Conservation (phyloP, 305 asterid genomes). For the Fraxinus velutina region DNA sequence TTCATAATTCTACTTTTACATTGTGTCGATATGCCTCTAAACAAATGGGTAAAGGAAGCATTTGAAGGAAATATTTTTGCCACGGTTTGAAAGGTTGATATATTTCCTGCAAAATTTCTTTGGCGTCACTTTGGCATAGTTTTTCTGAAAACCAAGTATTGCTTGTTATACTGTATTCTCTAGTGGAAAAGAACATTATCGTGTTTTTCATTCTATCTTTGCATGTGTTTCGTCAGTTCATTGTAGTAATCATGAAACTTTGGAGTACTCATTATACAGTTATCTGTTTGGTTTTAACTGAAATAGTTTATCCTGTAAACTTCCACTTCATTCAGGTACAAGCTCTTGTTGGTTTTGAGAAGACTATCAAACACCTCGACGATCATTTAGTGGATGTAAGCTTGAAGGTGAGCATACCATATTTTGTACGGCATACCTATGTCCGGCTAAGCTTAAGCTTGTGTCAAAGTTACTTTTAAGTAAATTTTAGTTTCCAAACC, state of each 20-base stretch:
- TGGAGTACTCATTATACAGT: neutral
- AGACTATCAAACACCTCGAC: constrained; percentile 79
- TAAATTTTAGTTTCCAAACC: neutral
- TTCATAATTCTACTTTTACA: neutral
- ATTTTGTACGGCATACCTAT: neutral
- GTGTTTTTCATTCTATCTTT: neutral
- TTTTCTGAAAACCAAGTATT: neutral
- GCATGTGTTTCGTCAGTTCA: neutral
- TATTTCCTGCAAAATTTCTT: neutral
- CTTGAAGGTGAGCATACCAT: constrained; percentile 51
- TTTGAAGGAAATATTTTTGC: neutral
- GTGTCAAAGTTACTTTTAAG: neutral
- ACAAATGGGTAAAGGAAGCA: neutral
- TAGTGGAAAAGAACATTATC: neutral
- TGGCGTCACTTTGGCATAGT: neutral
- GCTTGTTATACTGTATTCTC: neutral
- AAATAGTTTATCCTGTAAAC: neutral
- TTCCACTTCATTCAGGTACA: constrained; percentile 51
- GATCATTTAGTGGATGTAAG: constrained; percentile 77
- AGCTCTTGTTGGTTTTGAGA: constrained; percentile 95
- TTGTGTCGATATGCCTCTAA: neutral
- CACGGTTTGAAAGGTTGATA: neutral
- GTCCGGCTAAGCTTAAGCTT: neutral
- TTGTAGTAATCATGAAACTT: neutral
- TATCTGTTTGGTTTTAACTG: neutral